Evolutionary conservation across 225 moss, liverwort and hornwort species (phyloP), one percentile per base, ranked within the genome.

Genomic region (Lunularia cruciata): DNA sequence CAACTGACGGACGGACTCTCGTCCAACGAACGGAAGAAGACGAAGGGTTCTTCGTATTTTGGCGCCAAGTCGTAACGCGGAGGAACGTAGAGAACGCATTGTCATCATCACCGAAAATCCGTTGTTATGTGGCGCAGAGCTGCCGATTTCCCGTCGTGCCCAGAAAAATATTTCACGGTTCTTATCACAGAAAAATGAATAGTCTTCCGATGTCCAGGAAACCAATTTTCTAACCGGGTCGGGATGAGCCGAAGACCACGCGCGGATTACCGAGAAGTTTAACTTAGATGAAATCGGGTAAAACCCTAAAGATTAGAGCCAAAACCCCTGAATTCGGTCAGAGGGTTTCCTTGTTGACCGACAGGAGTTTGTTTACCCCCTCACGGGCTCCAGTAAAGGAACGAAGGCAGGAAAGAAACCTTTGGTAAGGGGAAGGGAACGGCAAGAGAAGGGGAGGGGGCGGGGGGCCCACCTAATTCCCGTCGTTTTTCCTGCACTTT

Each of bases 41-140:
- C 30, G 56, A 6, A 26, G 27, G 5, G 33, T 32, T 13, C 11
- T 28, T 26, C 63, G 26, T 27, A 27, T 45, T 27, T 33, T 31
- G 46, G 45, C 26, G 46, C 46, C 46, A 43, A 15, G 7, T 43
- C 43, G 9, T 43, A 15, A 43, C 7, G 43, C 43, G 9, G 43
- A 15, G 9, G 43, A 7, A 15, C 43, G 43, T 15, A 15, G 9
- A 7, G 43, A 43, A 7, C 43, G 65, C 31, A 14, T 31, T 18
- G 33, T 57, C 31, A 57, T 57, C 57, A 33, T 60, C 60, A 37
- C 13, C 22, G 60, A 37, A 36, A 38, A 38, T 60, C 60, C 12
- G 60, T 60, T 60, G 60, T n/a, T 60, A 43, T 63, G 65, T 65
- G 65, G 65, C 65, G 65, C 65, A 46, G 25, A 23, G 63, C 46